Evolutionary conservation across 768 basidiomycete genomes (phyloP), one percentile per base, ranked within the genome.

Genomic region (Hypholoma fasciculare): DNA sequence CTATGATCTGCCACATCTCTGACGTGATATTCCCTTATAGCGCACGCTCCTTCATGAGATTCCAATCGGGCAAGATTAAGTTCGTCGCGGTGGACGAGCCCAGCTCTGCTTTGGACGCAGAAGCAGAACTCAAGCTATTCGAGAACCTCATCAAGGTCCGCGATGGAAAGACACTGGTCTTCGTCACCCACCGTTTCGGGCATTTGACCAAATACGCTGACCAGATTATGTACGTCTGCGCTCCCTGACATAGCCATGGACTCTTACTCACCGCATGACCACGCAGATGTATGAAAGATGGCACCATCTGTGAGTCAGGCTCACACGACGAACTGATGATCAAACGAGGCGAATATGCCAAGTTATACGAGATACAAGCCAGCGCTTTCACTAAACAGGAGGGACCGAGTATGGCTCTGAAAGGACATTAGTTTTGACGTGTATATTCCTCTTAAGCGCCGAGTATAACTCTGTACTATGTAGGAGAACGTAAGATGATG

Each of bases 81-180:
- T 77, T 86, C 11, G 69, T 86, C 16, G 75, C 82, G 3, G 76
- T 82, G 2, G 86, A 88, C 59, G 85, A 87, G 64, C 84, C 85
- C 0, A 84, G 77, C 39, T 83, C 84, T 0, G 78, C 82, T 2
- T 61, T 86, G 40, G 86, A 87, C 52, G 77, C 87, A 8, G 68
- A 79, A 44, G 80, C 76, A 0, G 87, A 88, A 65, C 75, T 73
- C 13, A 69, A 76, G 1, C 70, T 87, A 11, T 76, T 85, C 52
- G 61, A 74, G 14, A 68, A 70, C 9, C 66, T 86, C 36, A 68
- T 72, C 3, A 61, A 65, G 1, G 61, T 65, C 26, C 73, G 79
- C 4, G 63, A 69, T 12, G 82, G 79, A 1, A 84, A 80, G 68
- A 87, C 84, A 0, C 74, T 82, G 68, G 69, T 88, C 12, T 76